Evolutionary conservation across 768 basidiomycete species (phyloP).

Genomic region (Podaxis pistillaris): DNA sequence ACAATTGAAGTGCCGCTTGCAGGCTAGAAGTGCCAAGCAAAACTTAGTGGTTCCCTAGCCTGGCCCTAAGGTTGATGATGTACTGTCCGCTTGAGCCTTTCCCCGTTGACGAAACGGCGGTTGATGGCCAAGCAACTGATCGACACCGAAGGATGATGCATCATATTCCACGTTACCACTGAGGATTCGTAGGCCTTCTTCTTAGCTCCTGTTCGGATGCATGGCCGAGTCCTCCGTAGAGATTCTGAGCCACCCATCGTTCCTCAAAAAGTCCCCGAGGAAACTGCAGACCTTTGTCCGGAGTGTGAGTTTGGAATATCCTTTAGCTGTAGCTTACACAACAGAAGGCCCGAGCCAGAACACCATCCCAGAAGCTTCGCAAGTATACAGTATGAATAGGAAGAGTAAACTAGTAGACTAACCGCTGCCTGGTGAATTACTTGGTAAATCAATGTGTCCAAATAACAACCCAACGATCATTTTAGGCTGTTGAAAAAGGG

Average conservation of each 20-base stretch:
- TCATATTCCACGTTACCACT: not conserved
- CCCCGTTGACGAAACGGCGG: not conserved
- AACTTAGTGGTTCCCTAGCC: not conserved
- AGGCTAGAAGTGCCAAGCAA: constrained; percentile 3
- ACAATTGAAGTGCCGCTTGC: not conserved
- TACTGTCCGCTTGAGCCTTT: not conserved
- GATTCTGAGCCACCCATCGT: not conserved
- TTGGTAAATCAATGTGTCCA: too few species aligned
- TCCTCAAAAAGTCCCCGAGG: too few species aligned
- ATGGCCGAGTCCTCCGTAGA: not conserved
- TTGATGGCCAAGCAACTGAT: not conserved
- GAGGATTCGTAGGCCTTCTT: not conserved
- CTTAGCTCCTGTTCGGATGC: not conserved
- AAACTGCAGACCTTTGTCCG: too few species aligned
- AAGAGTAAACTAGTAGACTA: too few species aligned
- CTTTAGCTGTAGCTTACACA: too few species aligned
- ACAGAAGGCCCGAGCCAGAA: too few species aligned
- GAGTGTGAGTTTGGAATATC: too few species aligned
- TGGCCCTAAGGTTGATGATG: not conserved
- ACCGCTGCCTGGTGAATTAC: too few species aligned
- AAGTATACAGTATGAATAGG: too few species aligned
- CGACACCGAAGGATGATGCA: not conserved
- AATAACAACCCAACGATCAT: too few species aligned
- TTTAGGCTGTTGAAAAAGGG: too few species aligned
- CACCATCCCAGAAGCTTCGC: too few species aligned